These are phyloP conservation scores for Cyathus striatus DNA, from an alignment of 768 basidiomycete genomes.

Conservation along the genomic window DNA sequence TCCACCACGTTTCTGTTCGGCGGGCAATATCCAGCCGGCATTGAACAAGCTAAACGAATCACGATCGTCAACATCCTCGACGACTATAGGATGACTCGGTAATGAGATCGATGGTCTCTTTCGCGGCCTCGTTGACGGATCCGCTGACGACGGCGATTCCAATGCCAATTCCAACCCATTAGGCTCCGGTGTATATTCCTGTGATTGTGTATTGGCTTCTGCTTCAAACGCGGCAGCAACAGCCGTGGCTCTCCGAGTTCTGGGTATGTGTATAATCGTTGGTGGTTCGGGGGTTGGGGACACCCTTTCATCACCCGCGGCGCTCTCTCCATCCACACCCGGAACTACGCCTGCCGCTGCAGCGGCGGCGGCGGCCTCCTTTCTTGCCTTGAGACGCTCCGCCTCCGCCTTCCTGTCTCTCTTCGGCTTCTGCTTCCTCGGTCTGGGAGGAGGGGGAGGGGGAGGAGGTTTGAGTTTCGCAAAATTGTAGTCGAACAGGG, in stretches of 20 bases:
- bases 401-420: slow-evolving; percentile 35
- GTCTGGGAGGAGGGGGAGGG: slow-evolving; percentile 37
- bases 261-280: no score
- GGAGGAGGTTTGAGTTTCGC: slow-evolving; percentile 58
- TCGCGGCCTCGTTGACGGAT: slow-evolving; percentile 1
- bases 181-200: not conserved
- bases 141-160: not conserved
- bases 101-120: slow-evolving; percentile 22
- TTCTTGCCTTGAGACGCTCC: slow-evolving; percentile 25
- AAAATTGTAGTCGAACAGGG: slow-evolving; percentile 66
- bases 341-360: no score
- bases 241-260: slow-evolving; percentile 42
- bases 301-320: not conserved
- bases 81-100: slow-evolving; percentile 32
- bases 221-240: slow-evolving; percentile 36
- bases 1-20: slow-evolving; percentile 64
- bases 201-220: not conserved
- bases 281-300: slow-evolving; percentile 41
- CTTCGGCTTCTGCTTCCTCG: slow-evolving; percentile 32
- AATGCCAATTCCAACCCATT: no score
- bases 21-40: slow-evolving; percentile 81
- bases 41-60: slow-evolving; percentile 81
- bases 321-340: slow-evolving; percentile 8
- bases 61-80: slow-evolving; percentile 66
- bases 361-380: slow-evolving; percentile 17